Percentiles rank a stretch among this genome's conserved stretches.
These are phyloP conservation scores for Arthrinium phaeospermum DNA, from an alignment of 2,329 filamentous ascomycete species.

Conservation along the genomic window DNA sequence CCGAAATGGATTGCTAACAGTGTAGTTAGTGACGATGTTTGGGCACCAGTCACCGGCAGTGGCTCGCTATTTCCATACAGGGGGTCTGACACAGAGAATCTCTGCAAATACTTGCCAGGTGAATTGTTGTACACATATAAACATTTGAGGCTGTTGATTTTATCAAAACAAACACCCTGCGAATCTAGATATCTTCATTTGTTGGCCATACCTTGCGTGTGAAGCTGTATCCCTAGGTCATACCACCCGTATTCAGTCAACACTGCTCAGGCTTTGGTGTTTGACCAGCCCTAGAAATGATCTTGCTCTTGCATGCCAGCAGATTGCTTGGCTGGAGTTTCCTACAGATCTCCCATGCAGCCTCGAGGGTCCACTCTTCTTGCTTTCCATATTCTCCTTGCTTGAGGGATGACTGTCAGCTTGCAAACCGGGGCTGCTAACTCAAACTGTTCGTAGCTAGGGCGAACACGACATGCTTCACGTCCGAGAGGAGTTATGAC, in stretches of 20 bases:
- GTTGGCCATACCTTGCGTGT: neutral
- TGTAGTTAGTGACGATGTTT: neutral
- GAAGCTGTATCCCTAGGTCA: neutral
- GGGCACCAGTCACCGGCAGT: too few relatives aligned
- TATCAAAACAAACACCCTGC: neutral
- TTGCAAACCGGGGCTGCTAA: neutral
- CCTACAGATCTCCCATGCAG: neutral
- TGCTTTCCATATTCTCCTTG: neutral
- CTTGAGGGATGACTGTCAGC: neutral
- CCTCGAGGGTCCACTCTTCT: neutral
- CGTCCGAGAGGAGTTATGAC: neutral
- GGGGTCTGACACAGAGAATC: neutral
- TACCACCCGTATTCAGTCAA: neutral
- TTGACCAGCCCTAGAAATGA: neutral
- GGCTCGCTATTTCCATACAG: neutral
- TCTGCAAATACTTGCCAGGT: neutral
- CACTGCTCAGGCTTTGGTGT: neutral
- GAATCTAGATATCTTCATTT: neutral
- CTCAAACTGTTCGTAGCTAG: neutral
- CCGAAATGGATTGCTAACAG: neutral
- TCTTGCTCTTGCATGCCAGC: neutral
- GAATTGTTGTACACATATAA: neutral
- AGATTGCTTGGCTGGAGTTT: accelerated
- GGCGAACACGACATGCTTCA: neutral
- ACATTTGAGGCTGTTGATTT: neutral